These are phyloP conservation scores for Sarcomyxa edulis DNA, from an alignment of 768 basidiomycete species.

Conservation along the genomic window DNA sequence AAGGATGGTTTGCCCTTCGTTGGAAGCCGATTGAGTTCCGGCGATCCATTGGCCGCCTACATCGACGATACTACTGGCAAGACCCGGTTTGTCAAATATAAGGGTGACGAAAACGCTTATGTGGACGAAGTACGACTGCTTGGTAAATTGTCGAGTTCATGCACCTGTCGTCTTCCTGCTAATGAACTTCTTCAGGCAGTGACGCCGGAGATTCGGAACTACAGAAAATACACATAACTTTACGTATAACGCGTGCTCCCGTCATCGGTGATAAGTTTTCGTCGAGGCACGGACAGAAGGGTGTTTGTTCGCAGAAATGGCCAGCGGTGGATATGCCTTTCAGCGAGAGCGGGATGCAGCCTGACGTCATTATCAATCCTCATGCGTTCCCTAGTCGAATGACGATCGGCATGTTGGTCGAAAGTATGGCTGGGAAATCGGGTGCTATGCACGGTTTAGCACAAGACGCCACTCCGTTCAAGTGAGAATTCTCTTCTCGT, in stretches of 20 bases:
- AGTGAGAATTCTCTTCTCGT: conserved; percentile 43
- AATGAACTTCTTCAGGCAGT: conserved; percentile 46
- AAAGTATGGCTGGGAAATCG: conserved; percentile 99
- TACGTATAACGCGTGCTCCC: conserved; percentile 90
- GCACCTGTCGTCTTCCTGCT: not conserved
- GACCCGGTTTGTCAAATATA: conserved; percentile 90
- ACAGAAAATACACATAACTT: conserved; percentile 89
- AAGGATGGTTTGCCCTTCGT: conserved; percentile 80
- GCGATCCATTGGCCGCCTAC: conserved; percentile 83
- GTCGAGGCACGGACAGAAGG: conserved; percentile 97
- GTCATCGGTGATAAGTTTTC: conserved; percentile 99
- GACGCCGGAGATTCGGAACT: conserved; percentile 86
- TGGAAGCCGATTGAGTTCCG: conserved; percentile 62
- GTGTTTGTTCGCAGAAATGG: conserved; percentile 99
- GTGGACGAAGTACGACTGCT: conserved; percentile 89
- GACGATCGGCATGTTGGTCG: conserved; percentile 99
- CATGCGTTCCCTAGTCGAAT: conserved; percentile 99
- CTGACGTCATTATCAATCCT: conserved; percentile 98
- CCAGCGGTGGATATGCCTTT: conserved; percentile 98
- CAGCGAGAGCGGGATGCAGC: conserved; percentile 97
- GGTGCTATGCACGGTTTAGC: conserved; percentile 98
- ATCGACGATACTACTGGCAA: conserved; percentile 78
- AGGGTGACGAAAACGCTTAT: conserved; percentile 89
- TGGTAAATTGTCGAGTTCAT: conserved; percentile 44
- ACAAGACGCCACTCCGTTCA: conserved; percentile 98